phyloP scores from a whole-genome alignment of 2,329 filamentous ascomycete genomes.

The Alternaria sp. region DNA sequence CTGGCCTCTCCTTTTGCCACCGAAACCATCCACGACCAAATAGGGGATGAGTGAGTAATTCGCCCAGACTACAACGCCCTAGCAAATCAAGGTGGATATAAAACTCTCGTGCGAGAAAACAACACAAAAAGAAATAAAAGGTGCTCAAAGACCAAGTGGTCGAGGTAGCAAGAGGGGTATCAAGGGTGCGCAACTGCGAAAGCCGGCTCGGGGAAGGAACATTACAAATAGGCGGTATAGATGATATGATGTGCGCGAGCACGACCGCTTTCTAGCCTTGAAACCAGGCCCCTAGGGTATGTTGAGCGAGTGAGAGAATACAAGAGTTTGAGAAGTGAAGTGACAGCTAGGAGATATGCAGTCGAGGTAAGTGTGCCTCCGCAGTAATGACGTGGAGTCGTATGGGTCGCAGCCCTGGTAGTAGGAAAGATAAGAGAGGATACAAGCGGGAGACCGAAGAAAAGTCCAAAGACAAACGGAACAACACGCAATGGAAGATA shows the following conservation, averaged over 20 bases:
- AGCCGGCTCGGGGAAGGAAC: conserved; percentile 13
- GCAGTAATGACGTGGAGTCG: conserved; percentile 16
- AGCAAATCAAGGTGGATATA: conserved; percentile 36
- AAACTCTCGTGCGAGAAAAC: conserved; percentile 54
- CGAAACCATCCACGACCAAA: not conserved
- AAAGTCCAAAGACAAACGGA: conserved; percentile 11
- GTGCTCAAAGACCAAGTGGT: conserved; percentile 4
- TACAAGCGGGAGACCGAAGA: conserved; percentile 1
- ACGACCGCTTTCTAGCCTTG: conserved; percentile 27
- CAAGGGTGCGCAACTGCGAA: conserved; percentile 19
- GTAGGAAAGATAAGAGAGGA: not conserved
- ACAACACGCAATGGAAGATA: conserved; percentile 12
- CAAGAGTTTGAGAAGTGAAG: conserved; percentile 1
- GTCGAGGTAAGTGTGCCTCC: conserved; percentile 3
- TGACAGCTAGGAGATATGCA: conserved; percentile 8
- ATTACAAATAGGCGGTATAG: conserved; percentile 25
- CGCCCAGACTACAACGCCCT: conserved; percentile 3
- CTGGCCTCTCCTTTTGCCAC: not conserved
- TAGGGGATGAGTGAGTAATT: conserved; percentile 3
- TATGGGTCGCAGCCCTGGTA: conserved; percentile 10
- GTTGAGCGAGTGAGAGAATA: conserved; percentile 13
- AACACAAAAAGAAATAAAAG: conserved; percentile 10
- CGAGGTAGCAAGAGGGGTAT: conserved; percentile 24
- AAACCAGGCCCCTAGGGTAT: conserved; percentile 14
- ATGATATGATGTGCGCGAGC: conserved; percentile 25